Conservation (phyloP, 1,139 yeast genomes). For the Geotrichum reessii region DNA sequence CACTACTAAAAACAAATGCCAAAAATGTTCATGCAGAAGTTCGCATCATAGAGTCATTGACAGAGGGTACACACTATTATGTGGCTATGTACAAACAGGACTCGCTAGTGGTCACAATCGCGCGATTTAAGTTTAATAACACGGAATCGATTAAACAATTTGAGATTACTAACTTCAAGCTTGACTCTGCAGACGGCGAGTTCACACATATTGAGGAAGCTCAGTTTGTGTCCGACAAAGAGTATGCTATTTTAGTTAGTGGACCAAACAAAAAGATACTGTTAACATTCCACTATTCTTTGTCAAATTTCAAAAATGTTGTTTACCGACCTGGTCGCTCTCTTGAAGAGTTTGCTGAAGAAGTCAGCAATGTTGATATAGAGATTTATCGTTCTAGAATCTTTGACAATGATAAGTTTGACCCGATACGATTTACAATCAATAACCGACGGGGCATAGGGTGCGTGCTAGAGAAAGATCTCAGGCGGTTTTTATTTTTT, state of each 20-base stretch:
- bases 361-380: background rate
- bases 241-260: background rate
- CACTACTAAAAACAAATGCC: background rate
- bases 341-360: conserved; percentile 1
- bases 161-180: background rate
- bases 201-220: background rate
- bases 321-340: background rate
- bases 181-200: background rate
- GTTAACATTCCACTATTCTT: background rate
- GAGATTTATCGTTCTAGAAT: conserved; percentile 4
- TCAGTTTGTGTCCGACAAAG: conserved; percentile 9
- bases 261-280: background rate
- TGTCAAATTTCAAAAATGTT: background rate
- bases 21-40: background rate
- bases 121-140: background rate
- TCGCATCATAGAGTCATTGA: background rate
- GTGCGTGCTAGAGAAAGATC: conserved; percentile 23
- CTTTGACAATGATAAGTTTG: conserved; percentile 16
- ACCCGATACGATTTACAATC: conserved; percentile 21
- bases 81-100: background rate
- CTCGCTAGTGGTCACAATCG: background rate
- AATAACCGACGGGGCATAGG: conserved; percentile 25
- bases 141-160: background rate
- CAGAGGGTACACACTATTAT: conserved; percentile 2
- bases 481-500: conserved; percentile 24